Base-by-base conservation (phyloP, 371 early-diverging fungal species). In the Cokeromyces recurvatus region DNA sequence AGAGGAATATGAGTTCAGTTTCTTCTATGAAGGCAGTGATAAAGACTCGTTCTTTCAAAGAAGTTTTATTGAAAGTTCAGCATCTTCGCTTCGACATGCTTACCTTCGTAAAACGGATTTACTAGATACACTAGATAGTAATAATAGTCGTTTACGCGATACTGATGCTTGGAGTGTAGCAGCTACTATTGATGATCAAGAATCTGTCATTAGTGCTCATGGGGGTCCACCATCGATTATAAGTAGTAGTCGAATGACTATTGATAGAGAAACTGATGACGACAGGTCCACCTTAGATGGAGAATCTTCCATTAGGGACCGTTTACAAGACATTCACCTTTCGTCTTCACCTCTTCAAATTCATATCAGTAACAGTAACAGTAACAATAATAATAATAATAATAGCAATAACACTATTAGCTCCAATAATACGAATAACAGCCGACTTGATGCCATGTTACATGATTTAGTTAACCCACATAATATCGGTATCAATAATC, bases 151-250 rank as follows among this genome's bases (percentile, higher is more conserved):
- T 38, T 38, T 43, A 11, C 66, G 71, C 24, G 75, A 75, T 37
- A 71, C 71, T 12, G 75, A 75, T 38, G 46, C 67, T 4, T 75
- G 75, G 75, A 71, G 71, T 60, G 75, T 75, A 3, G 75, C 75
- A 12, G 75, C 75, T 1, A 75, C 75, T 8, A 61, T 75, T 56
- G 75, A 75, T 49, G 75, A 75, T 42, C 69, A 71, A 50, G 71
- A 75, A 39, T 69, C 69, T 1, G 70, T 75, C 17, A 59, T 74
- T 42, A 75, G 75, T 45, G 59, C 67, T 1, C 64, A 64, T 35
- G 71, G 71, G 3, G 68, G 68, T 1, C 51, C 55, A 24, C 57
- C 65, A 10, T 58, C 62, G 37, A 48, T 57, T 32, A 54, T 60
- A 17, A 63, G 48, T 9, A 54, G 42, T 9, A 51, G 43, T 15